These are phyloP conservation scores for Serendipita sp. DNA, from an alignment of 768 basidiomycete species.

Conservation along the genomic window DNA sequence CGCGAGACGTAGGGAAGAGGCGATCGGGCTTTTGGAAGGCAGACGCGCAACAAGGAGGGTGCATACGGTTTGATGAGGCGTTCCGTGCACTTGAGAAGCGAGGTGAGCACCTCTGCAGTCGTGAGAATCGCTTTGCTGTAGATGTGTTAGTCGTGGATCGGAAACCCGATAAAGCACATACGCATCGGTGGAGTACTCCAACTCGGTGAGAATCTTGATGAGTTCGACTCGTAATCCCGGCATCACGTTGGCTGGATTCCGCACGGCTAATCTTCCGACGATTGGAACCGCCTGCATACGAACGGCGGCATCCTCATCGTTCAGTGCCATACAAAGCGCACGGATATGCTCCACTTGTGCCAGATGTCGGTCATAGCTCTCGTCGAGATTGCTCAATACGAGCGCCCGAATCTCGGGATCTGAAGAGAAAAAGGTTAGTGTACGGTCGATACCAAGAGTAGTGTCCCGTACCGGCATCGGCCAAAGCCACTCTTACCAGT, in stretches of 20 bases:
- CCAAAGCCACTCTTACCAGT: constrained; percentile 27
- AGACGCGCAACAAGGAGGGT: constrained; percentile 28
- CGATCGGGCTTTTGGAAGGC: constrained; percentile 27
- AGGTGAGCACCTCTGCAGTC: constrained; percentile 26
- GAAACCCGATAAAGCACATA: constrained; percentile 14
- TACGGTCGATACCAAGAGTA: no score
- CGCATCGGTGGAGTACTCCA: constrained; percentile 30
- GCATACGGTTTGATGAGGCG: constrained; percentile 31
- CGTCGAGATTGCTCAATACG: constrained; percentile 27
- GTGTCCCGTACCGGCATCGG: constrained; percentile 25
- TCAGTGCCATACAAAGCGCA: constrained; percentile 31
- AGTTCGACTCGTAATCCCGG: constrained; percentile 30
- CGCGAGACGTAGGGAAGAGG: constrained; percentile 25
- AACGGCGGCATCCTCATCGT: constrained; percentile 31
- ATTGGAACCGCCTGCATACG: constrained; percentile 29
- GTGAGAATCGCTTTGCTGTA: constrained; percentile 24
- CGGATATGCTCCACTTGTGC: constrained; percentile 34
- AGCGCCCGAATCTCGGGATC: constrained; percentile 26
- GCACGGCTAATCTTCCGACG: constrained; percentile 28
- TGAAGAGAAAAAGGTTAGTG: constrained; percentile 5
- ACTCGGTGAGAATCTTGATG: constrained; percentile 32
- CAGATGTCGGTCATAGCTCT: constrained; percentile 30
- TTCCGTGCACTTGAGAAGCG: constrained; percentile 27
- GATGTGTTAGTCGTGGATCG: constrained; percentile 1
- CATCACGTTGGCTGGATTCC: constrained; percentile 37